Evolutionary conservation across 495 filamentous ascomycete species (phyloP).

Genomic region (Lasiosphaeria hispida): DNA sequence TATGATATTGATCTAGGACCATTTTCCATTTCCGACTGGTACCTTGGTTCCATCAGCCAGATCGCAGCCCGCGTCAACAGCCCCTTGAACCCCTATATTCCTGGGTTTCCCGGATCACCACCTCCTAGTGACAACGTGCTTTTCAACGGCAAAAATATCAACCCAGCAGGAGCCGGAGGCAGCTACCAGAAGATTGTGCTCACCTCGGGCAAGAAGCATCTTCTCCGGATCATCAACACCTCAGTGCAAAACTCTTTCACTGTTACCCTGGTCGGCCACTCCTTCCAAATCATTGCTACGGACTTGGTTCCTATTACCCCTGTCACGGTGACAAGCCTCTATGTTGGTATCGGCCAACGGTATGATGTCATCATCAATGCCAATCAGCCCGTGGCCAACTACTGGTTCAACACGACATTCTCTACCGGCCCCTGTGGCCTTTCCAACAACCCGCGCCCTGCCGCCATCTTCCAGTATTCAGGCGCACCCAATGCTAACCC

Average conservation of each 20-base stretch:
- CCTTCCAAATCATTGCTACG: conserved; percentile 46
- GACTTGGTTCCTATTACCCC: conserved; percentile 51
- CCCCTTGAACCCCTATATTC: conserved; percentile 29
- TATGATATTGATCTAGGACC: conserved; percentile 54
- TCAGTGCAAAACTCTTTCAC: conserved; percentile 36
- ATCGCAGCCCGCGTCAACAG: conserved; percentile 21
- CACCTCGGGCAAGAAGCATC: conserved; percentile 42
- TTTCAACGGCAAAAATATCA: conserved; percentile 45
- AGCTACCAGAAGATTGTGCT: conserved; percentile 35
- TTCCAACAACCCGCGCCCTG: conserved; percentile 24
- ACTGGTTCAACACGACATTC: conserved; percentile 50
- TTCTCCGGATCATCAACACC: conserved; percentile 52
- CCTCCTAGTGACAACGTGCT: conserved; percentile 32
- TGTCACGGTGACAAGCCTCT: conserved; percentile 39
- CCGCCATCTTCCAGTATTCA: conserved; percentile 28
- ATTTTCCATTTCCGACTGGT: conserved; percentile 45
- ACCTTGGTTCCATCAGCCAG: conserved; percentile 30
- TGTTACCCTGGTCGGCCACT: conserved; percentile 46
- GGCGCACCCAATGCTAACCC: conserved; percentile 24
- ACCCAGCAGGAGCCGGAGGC: conserved; percentile 27
- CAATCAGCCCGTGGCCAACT: conserved; percentile 47
- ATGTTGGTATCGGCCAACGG: conserved; percentile 62
- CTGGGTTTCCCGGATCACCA: conserved; percentile 31
- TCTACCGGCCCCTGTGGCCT: conserved; percentile 26
- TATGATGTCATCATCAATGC: conserved; percentile 65